Percentiles rank a stretch among this genome's conserved stretches.
These are phyloP conservation scores for Balamuthia mandrillaris DNA, from an alignment of 208 protist species.

Conservation along the genomic window DNA sequence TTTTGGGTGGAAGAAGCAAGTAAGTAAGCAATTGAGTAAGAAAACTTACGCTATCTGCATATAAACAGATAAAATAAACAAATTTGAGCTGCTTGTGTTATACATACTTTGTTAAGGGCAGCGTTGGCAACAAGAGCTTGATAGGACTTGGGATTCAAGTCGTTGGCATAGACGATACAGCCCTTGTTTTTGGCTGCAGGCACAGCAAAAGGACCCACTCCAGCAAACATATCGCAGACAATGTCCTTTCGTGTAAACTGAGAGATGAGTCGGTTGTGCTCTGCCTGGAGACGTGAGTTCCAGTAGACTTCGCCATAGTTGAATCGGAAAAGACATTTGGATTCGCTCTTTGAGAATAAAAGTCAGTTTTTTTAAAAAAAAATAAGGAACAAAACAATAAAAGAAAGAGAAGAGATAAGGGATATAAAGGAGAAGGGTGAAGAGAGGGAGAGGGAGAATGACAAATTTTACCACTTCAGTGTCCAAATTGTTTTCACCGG, in stretches of 20 bases:
- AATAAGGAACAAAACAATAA: neutral
- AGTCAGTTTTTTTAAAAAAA: neutral
- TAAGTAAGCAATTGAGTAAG: neutral
- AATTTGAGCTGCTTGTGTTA: neutral
- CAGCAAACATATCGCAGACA: slow-evolving; percentile 91
- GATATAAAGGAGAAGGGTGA: neutral
- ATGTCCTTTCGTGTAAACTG: slow-evolving; percentile 67
- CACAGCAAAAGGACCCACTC: slow-evolving; percentile 95
- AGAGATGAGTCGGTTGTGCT: slow-evolving; percentile 87
- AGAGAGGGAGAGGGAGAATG: neutral
- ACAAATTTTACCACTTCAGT: slow-evolving; percentile 54
- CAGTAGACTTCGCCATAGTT: slow-evolving; percentile 96
- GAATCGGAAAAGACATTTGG: slow-evolving; percentile 87
- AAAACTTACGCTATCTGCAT: neutral
- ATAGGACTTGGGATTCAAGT: slow-evolving; percentile 91
- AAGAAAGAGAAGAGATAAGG: neutral
- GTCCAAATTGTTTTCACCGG: slow-evolving; percentile 69
- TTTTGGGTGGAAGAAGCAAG: neutral
- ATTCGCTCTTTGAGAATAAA: slow-evolving; percentile 72
- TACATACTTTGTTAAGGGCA: slow-evolving; percentile 78
- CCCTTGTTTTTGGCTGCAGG: slow-evolving; percentile 83
- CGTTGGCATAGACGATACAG: slow-evolving; percentile 88
- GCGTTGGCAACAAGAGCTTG: slow-evolving; percentile 86
- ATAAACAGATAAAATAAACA: neutral
- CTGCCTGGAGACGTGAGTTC: slow-evolving; percentile 91